Conservation (phyloP, 2,329 filamentous ascomycete species). For the Dissoconium aciculare region DNA sequence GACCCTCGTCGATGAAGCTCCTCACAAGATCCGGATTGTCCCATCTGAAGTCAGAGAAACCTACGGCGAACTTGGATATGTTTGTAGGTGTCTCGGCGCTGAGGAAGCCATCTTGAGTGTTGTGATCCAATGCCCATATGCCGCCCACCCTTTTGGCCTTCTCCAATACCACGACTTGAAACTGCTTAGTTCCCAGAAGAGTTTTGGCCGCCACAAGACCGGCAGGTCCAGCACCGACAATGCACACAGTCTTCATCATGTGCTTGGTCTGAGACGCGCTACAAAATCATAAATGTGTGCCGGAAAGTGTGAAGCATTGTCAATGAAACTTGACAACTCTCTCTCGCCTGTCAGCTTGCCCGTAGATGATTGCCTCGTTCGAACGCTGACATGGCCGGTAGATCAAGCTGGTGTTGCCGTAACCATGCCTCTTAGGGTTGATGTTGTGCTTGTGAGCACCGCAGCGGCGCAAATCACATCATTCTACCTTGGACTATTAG, state of each 20-base stretch:
- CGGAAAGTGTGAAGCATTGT: too few relatives aligned
- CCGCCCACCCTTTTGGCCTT: slow-evolving; percentile 52
- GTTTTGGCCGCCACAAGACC: slow-evolving; percentile 45
- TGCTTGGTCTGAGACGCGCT: too few relatives aligned
- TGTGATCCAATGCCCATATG: slow-evolving; percentile 48
- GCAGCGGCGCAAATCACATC: too few relatives aligned
- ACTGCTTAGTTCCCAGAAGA: slow-evolving; percentile 45
- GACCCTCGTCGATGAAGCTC: background rate
- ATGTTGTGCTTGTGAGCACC: too few relatives aligned
- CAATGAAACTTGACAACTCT: too few relatives aligned
- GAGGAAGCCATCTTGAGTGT: slow-evolving; percentile 38
- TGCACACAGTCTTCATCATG: slow-evolving; percentile 23
- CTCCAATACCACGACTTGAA: slow-evolving; percentile 58
- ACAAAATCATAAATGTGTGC: too few relatives aligned
- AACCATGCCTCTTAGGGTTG: too few relatives aligned
- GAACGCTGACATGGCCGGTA: too few relatives aligned
- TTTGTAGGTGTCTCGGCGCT: slow-evolving; percentile 49
- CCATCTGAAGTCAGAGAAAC: slow-evolving; percentile 39
- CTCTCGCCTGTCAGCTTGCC: too few relatives aligned
- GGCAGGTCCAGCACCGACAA: slow-evolving; percentile 32
- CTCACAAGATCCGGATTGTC: background rate
- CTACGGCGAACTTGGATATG: slow-evolving; percentile 60
- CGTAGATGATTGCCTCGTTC: too few relatives aligned
- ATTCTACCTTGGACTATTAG: too few relatives aligned
- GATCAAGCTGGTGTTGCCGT: too few relatives aligned